Conservation (phyloP, 2,329 filamentous ascomycete species). For the Macrophomina tecta region DNA sequence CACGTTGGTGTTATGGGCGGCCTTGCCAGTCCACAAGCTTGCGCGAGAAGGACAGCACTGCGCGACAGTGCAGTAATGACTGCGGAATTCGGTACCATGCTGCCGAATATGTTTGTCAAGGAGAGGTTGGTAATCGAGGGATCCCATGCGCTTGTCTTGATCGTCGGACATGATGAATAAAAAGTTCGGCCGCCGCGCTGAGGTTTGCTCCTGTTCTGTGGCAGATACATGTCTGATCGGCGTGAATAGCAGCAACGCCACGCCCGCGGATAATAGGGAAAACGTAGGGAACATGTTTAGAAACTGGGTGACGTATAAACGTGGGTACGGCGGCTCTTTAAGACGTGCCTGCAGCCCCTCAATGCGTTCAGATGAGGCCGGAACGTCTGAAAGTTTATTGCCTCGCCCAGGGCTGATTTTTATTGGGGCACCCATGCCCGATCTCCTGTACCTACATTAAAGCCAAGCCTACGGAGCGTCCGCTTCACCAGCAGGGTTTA, state of each 20-base stretch:
- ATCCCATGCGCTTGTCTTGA: conserved; percentile 68
- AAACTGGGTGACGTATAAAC: neutral
- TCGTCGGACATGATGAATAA: conserved; percentile 73
- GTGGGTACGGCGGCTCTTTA: neutral
- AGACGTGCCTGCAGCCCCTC: neutral
- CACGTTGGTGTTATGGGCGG: conserved; percentile 74
- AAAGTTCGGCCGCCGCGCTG: conserved; percentile 55
- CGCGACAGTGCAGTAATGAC: conserved; percentile 70
- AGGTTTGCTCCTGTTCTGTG: neutral
- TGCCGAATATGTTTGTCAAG: conserved; percentile 62
- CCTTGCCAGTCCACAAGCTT: conserved; percentile 68
- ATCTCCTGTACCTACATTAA: neutral
- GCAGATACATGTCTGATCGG: neutral
- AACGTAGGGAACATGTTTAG: neutral
- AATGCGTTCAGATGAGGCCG: neutral
- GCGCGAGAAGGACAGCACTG: conserved; percentile 73
- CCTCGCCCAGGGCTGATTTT: neutral
- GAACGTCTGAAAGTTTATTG: neutral
- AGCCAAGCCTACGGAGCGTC: neutral
- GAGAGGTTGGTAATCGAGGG: conserved; percentile 65
- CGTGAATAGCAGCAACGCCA: neutral
- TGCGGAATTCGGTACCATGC: conserved; percentile 64
- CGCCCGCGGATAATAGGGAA: neutral
- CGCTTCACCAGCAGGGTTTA: neutral
- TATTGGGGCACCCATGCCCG: neutral